Evolutionary conservation across 2,329 filamentous ascomycete species (phyloP).

Genomic region (Phaeosphaeriaceae sp.): DNA sequence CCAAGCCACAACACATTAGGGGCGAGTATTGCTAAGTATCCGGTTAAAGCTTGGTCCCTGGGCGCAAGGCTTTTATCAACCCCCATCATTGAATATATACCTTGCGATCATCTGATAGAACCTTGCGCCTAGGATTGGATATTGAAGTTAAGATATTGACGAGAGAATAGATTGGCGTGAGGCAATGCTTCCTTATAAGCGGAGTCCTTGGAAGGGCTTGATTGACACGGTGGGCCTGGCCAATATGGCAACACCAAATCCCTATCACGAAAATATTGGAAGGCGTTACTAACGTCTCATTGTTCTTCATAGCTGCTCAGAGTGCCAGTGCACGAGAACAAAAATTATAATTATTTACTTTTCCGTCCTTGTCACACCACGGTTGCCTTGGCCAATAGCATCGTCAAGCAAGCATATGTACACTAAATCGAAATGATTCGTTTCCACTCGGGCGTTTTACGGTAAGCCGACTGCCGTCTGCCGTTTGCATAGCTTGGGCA

Average conservation of each 20-base stretch:
- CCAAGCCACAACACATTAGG: not conserved
- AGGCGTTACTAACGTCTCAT: too few relatives aligned
- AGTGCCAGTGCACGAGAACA: not conserved
- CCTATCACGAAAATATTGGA: not conserved
- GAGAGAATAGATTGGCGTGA: conserved; percentile 19
- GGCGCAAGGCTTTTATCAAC: conserved; percentile 27
- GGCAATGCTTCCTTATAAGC: conserved; percentile 15
- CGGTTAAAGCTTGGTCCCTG: conserved; percentile 36
- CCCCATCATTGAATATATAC: conserved; percentile 6
- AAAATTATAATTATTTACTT: not conserved
- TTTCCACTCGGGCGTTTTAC: conserved; percentile 1
- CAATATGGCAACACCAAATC: conserved; percentile 6
- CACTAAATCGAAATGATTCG: conserved; percentile 4
- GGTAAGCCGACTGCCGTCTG: not conserved
- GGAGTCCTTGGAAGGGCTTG: conserved; percentile 23
- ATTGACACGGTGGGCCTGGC: conserved; percentile 5
- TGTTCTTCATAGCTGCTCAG: too few relatives aligned
- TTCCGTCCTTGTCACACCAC: conserved; percentile 2
- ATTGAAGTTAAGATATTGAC: conserved; percentile 17
- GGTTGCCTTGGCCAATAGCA: conserved; percentile 4
- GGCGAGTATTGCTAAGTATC: conserved; percentile 16
- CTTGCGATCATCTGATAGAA: conserved; percentile 11
- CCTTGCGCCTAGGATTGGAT: conserved; percentile 14
- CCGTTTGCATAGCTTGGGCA: conserved; percentile 4
- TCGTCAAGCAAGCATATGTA: not conserved